A percentile compares a stretch with the other conserved stretches of the same genome.
Evolutionary conservation across 805 yeast genomes (phyloP).

Genomic region (Jamesozyma piceae): DNA sequence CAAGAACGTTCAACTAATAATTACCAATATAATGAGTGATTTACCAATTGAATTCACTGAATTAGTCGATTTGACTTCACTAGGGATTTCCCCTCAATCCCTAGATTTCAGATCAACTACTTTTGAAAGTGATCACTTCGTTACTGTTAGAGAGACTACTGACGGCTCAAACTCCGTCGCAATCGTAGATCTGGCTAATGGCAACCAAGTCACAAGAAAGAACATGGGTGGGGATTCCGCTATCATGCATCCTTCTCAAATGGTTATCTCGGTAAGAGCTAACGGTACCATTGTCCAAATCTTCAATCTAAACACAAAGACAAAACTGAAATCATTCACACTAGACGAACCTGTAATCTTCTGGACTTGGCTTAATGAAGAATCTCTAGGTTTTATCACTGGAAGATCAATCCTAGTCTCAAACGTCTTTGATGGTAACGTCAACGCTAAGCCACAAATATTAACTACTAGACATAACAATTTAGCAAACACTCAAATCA

Average conservation of each 20-base stretch:
- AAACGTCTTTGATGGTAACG: slow-evolving; percentile 74
- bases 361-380: slow-evolving; percentile 86
- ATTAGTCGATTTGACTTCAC: slow-evolving; percentile 74
- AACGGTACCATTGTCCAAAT: slow-evolving; percentile 94
- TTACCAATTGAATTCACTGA: slow-evolving; percentile 97
- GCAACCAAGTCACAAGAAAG: slow-evolving; percentile 74
- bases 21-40: slow-evolving; percentile 40
- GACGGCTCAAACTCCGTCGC: slow-evolving; percentile 72
- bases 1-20: too few relatives aligned
- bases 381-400: slow-evolving; percentile 75
- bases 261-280: slow-evolving; percentile 87
- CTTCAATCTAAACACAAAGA: slow-evolving; percentile 79
- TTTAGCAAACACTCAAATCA: slow-evolving; percentile 74
- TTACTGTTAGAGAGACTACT: slow-evolving; percentile 62
- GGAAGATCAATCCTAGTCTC: slow-evolving; percentile 67
- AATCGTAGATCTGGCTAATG: slow-evolving; percentile 73
- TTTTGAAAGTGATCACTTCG: slow-evolving; percentile 83
- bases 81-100: slow-evolving; percentile 78
- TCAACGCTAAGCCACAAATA: slow-evolving; percentile 66
- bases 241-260: slow-evolving; percentile 85
- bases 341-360: slow-evolving; percentile 82
- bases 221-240: slow-evolving; percentile 97
- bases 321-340: slow-evolving; percentile 79
- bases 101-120: slow-evolving; percentile 92
- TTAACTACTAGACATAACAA: slow-evolving; percentile 78